A percentile compares a stretch with the other conserved stretches of the same genome.
Conservation (phyloP, 768 basidiomycete genomes). For the Tricholoma saponaceum region DNA sequence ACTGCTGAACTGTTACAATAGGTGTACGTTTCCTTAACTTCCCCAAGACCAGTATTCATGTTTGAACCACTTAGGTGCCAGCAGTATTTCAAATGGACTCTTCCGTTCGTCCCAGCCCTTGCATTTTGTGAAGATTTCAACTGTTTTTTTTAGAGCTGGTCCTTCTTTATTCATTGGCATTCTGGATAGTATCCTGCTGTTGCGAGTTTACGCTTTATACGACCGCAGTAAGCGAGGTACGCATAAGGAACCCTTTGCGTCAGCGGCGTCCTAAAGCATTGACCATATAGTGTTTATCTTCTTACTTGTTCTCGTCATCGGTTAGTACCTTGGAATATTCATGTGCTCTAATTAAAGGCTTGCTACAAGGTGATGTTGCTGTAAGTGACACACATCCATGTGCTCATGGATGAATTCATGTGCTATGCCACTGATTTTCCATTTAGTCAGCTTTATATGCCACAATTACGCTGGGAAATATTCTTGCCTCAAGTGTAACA, state of each 20-base stretch:
- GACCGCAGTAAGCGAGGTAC: background rate
- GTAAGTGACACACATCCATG: background rate
- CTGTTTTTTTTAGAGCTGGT: background rate
- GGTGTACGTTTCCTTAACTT: background rate
- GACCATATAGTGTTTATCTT: background rate
- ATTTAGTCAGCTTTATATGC: background rate
- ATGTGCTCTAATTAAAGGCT: background rate
- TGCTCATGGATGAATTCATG: background rate
- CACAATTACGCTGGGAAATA: background rate
- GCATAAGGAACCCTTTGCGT: background rate
- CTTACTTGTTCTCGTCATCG: background rate
- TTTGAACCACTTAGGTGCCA: background rate
- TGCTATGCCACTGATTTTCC: background rate
- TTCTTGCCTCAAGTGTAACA: background rate
- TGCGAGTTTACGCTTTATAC: background rate
- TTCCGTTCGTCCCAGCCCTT: background rate
- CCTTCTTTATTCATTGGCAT: background rate
- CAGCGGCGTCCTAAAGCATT: background rate
- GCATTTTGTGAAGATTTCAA: background rate
- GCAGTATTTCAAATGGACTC: background rate
- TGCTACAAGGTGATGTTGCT: background rate
- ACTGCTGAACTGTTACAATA: background rate
- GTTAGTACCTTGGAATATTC: background rate
- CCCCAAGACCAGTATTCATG: too few species aligned
- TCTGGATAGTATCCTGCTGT: background rate